These are phyloP conservation scores for Penicillium sp. DNA, from an alignment of 2,329 filamentous ascomycete genomes.

Conservation along the genomic window DNA sequence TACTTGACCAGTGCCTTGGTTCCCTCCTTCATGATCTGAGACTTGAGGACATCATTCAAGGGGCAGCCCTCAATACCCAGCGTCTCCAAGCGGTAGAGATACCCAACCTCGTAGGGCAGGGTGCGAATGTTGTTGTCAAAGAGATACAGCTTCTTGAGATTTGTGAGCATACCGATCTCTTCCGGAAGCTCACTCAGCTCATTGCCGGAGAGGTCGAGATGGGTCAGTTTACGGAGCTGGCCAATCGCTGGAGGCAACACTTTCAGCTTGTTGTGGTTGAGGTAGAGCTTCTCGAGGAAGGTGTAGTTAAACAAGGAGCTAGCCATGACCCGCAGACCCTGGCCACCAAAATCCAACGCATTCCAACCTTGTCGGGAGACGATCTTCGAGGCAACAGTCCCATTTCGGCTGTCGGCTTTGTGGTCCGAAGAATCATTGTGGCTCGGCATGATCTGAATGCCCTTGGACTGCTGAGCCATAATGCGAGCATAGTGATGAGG, in stretches of 20 bases:
- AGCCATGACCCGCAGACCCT: slow-evolving; percentile 79
- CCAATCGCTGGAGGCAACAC: slow-evolving; percentile 76
- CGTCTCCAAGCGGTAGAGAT: slow-evolving; percentile 79
- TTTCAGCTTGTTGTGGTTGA: slow-evolving; percentile 86
- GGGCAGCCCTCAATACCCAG: slow-evolving; percentile 92
- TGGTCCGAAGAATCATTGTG: slow-evolving; percentile 45
- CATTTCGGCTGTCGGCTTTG: slow-evolving; percentile 54
- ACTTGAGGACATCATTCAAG: slow-evolving; percentile 67
- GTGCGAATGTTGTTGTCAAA: slow-evolving; percentile 85
- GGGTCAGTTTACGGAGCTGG: slow-evolving; percentile 69
- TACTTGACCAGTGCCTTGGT: slow-evolving; percentile 78
- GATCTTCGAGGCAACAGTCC: slow-evolving; percentile 57
- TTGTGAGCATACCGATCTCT: slow-evolving; percentile 95
- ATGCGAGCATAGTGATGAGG: slow-evolving; percentile 61
- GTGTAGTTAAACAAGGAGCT: slow-evolving; percentile 75
- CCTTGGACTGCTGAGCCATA: slow-evolving; percentile 43
- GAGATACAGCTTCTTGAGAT: slow-evolving; percentile 74
- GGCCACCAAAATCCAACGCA: slow-evolving; percentile 91
- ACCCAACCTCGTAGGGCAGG: slow-evolving; percentile 81
- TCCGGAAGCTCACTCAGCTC: slow-evolving; percentile 73
- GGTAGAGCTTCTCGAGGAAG: slow-evolving; percentile 86
- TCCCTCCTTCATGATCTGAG: slow-evolving; percentile 78
- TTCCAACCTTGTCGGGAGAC: slow-evolving; percentile 72
- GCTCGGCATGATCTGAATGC: slow-evolving; percentile 43
- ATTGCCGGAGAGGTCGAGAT: slow-evolving; percentile 86